Conservation (phyloP, 371 early-diverging fungal species). For the Lichtheimia ornata region DNA sequence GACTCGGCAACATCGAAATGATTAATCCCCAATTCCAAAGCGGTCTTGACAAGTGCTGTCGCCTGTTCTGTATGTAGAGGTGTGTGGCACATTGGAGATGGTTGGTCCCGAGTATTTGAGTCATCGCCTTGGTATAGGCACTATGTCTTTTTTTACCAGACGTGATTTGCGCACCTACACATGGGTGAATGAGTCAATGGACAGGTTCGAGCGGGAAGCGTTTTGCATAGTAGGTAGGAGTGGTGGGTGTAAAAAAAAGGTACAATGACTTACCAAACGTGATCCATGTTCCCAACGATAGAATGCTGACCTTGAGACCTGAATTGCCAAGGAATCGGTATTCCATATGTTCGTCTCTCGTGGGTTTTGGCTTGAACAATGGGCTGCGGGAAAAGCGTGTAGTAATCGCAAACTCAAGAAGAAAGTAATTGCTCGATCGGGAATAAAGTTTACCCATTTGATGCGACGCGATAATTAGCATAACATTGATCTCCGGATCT, state of each 20-base stretch:
- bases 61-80: conserved; percentile 45
- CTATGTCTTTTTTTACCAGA: conserved; percentile 31
- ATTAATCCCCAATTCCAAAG: conserved; percentile 79
- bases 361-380: too few species aligned
- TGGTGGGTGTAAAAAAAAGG: too few species aligned
- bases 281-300: conserved; percentile 56
- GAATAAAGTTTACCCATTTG: too few species aligned
- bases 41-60: conserved; percentile 69
- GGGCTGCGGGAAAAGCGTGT: too few species aligned
- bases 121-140: background rate
- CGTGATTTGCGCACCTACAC: conserved; percentile 59
- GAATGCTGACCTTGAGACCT: conserved; percentile 73
- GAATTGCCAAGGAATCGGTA: conserved; percentile 81
- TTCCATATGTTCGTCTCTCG: conserved; percentile 56
- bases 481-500: too few species aligned
- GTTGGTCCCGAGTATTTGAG: background rate
- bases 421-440: too few species aligned
- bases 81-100: background rate
- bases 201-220: too few species aligned
- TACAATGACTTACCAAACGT: conserved; percentile 57
- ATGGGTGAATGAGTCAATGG: too few species aligned
- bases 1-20: conserved; percentile 85
- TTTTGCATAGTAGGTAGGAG: too few species aligned
- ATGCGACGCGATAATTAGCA: too few species aligned
- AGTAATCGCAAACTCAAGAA: too few species aligned